Percentiles rank a stretch among this genome's conserved stretches.
These are phyloP conservation scores for Daedalea quercina DNA, from an alignment of 768 basidiomycete species.

Conservation along the genomic window DNA sequence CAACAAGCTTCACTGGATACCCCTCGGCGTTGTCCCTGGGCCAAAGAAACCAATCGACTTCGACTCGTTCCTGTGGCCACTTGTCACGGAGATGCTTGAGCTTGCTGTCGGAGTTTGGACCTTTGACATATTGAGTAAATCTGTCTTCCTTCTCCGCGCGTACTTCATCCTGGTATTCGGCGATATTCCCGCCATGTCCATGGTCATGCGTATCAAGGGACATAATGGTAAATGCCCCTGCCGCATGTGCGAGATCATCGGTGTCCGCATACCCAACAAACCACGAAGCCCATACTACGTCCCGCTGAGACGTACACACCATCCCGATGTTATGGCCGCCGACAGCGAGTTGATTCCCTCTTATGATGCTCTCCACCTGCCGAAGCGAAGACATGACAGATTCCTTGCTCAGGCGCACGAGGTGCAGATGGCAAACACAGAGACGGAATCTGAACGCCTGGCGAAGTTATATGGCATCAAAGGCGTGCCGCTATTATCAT, in stretches of 20 bases:
- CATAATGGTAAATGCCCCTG: constrained; percentile 19
- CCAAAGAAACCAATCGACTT: constrained; percentile 21
- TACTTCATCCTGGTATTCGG: constrained; percentile 17
- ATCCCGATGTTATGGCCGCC: neutral
- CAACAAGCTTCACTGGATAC: constrained; percentile 11
- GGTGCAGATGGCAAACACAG: neutral
- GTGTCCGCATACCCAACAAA: constrained; percentile 7
- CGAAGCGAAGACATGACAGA: neutral
- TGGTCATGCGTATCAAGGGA: constrained; percentile 20
- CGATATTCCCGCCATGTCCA: constrained; percentile 18
- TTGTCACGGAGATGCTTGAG: constrained; percentile 17
- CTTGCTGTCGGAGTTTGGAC: constrained; percentile 16
- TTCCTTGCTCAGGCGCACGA: neutral
- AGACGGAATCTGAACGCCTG: constrained; percentile 4
- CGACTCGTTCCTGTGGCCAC: constrained; percentile 24
- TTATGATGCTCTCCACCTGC: constrained; percentile 12
- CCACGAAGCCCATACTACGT: constrained; percentile 8
- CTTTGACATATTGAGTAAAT: neutral
- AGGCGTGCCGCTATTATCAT: constrained; percentile 23
- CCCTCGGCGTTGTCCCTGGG: constrained; percentile 19
- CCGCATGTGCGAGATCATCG: constrained; percentile 16
- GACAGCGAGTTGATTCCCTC: neutral
- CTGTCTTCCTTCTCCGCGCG: constrained; percentile 13
- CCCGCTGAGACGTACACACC: neutral
- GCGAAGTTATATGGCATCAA: constrained; percentile 17